phyloP scores from a whole-genome alignment of 352 stramenopile genomes.

The Globisporangium alternatum region DNA sequence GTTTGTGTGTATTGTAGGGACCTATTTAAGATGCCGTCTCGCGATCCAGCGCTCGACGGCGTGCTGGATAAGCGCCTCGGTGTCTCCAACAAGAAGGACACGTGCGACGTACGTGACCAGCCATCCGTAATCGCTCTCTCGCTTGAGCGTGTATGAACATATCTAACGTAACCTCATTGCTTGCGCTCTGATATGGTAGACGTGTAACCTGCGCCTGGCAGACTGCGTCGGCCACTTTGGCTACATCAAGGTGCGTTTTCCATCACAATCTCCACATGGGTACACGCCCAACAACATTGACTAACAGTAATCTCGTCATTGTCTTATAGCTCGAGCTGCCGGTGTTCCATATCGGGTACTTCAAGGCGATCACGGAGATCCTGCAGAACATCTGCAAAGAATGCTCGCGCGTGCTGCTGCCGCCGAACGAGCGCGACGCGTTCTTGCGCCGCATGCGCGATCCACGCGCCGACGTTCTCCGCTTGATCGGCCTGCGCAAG shows the following conservation, averaged over 20 bases:
- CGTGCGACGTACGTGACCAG: conserved; percentile 88
- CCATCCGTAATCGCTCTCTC: no score
- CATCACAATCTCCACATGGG: neutral
- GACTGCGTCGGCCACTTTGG: conserved; percentile 99
- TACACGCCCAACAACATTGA: neutral
- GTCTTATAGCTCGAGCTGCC: conserved; percentile 86
- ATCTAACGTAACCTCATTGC: neutral
- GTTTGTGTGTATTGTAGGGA: conserved; percentile 57
- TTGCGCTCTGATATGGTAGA: conserved; percentile 21
- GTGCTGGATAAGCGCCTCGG: conserved; percentile 97
- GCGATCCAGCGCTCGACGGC: conserved; percentile 90
- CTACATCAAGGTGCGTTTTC: conserved; percentile 88
- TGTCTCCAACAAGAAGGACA: conserved; percentile 96
- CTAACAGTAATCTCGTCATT: neutral
- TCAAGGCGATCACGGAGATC: conserved; percentile 97
- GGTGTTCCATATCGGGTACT: conserved; percentile 99
- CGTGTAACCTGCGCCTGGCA: conserved; percentile 88
- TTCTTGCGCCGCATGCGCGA: conserved; percentile 90
- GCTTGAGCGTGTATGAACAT: neutral
- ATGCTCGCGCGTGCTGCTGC: conserved; percentile 94
- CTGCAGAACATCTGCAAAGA: conserved; percentile 98
- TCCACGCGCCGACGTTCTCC: conserved; percentile 69
- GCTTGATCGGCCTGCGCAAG: conserved; percentile 86
- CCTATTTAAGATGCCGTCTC: conserved; percentile 96
- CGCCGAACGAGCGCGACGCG: conserved; percentile 82